Evolutionary conservation across 768 basidiomycete species (phyloP).

Genomic region (Mycena metata): DNA sequence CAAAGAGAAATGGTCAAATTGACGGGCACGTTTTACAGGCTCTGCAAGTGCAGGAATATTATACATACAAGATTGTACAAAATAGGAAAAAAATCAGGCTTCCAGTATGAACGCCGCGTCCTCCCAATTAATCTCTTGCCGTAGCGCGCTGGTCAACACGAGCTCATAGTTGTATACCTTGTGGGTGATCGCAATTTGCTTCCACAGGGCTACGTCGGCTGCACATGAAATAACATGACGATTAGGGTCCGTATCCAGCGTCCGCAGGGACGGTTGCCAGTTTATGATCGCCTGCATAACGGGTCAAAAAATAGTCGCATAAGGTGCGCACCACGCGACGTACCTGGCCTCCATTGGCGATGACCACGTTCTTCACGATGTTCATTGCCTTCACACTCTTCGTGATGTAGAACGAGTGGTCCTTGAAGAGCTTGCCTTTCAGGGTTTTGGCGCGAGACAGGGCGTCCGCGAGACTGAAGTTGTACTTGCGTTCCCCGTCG

Average conservation of each 20-base stretch:
- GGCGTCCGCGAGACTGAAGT: conserved; percentile 71
- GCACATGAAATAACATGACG: conserved; percentile 76
- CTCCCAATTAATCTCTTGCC: conserved; percentile 78
- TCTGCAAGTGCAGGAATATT: not conserved
- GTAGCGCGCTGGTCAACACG: conserved; percentile 72
- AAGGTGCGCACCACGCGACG: conserved; percentile 23
- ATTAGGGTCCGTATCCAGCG: conserved; percentile 61
- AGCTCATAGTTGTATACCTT: conserved; percentile 80
- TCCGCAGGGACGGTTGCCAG: conserved; percentile 66
- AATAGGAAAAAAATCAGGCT: not conserved
- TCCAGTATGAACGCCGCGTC: conserved; percentile 42
- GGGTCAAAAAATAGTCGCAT: conserved; percentile 1
- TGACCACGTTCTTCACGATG: conserved; percentile 76
- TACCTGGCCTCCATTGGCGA: conserved; percentile 81
- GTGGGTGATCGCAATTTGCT: conserved; percentile 64
- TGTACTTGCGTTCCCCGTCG: conserved; percentile 73
- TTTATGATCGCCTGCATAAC: conserved; percentile 50
- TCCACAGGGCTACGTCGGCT: conserved; percentile 79
- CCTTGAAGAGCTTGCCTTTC: conserved; percentile 69
- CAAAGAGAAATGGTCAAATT: no score
- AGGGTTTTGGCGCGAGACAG: conserved; percentile 67
- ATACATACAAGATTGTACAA: not conserved
- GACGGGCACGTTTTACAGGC: no score
- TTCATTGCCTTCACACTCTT: conserved; percentile 66
- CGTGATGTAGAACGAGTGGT: conserved; percentile 82